Evolutionary conservation across 2,329 filamentous ascomycete genomes (phyloP), one percentile per base, ranked within the genome.

Genomic region (Ophiognomonia clavigignenti-juglandacearum): DNA sequence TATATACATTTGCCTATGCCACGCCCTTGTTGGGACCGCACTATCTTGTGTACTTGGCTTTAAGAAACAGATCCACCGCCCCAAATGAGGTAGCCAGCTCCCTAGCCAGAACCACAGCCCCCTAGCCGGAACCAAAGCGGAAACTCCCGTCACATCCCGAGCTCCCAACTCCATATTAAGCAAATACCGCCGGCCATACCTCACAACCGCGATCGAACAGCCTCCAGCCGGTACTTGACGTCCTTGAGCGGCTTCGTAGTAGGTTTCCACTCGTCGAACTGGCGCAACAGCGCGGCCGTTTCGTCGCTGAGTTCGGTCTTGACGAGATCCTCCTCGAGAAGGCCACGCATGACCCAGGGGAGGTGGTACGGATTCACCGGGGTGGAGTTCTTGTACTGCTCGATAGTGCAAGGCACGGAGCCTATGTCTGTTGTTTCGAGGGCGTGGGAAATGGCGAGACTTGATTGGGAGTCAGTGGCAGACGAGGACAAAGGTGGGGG

Each of bases 201-300:
- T 36, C 39, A 82, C 18, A 96, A 70, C 68, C 90, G 95, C 39
- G 89, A 96, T 59, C 88, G 79, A 37, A 98, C 88, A 3, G 86
- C 92, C 68, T 97, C 93, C 18, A 98, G 72, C 52, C 93, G 77
- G 66, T 95, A 97, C 66, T 95, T 95, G 39, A 98, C 91, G 66
- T 98, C 93, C 68, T 93, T 96, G 48, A 98, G 69, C 36, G 87
- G 87, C 70, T 97, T 98, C 7, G 84, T 95, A 0, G 74, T 77
- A 1, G 93, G 93, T 61, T 86, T 91, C 93, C 93, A 98, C 44
- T 88, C 82, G 62, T 97, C 91, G 65, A 97, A 98, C 64, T 95
- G 83, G 50, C 73, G 74, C n/a, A 98, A 71, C 42, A 98, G 66
- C 59, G 89, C 80, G 51, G 80, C 78, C 6, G 88, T 89, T 67